A percentile compares a stretch with the other conserved stretches of the same genome.
Conservation (phyloP, 108 stramenopile genomes). For the Cyclotella cryptica region DNA sequence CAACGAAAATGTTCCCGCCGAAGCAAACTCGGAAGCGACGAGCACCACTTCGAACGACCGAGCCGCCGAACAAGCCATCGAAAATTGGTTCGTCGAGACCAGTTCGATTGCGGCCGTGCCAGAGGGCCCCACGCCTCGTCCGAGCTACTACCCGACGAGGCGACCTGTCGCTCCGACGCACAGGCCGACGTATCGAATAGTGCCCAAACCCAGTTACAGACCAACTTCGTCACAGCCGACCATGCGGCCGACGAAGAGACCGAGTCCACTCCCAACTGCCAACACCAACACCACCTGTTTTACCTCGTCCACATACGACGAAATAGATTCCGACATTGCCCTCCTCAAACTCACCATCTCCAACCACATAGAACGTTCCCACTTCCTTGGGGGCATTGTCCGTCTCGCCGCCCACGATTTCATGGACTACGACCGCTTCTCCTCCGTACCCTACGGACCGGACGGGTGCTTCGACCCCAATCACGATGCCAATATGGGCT, state of each 20-base stretch:
- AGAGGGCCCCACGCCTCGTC: slow-evolving; percentile 1
- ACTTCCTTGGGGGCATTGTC: slow-evolving; percentile 55
- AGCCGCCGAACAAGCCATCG: no score
- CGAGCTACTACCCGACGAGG: background rate
- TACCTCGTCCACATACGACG: slow-evolving; percentile 18
- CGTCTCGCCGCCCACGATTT: slow-evolving; percentile 56
- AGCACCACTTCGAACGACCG: no score
- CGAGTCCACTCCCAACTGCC: background rate
- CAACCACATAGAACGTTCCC: slow-evolving; percentile 27
- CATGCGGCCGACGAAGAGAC: background rate
- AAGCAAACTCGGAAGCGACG: no score
- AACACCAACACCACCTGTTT: background rate
- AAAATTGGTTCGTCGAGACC: no score
- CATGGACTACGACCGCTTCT: slow-evolving; percentile 47
- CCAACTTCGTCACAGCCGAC: background rate
- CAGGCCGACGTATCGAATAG: background rate
- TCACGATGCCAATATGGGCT: slow-evolving; percentile 40
- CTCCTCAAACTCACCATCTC: slow-evolving; percentile 28
- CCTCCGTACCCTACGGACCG: slow-evolving; percentile 20
- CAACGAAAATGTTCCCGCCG: no score
- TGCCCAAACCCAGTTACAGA: background rate
- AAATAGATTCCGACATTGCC: slow-evolving; percentile 39
- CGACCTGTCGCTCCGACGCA: background rate
- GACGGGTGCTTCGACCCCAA: slow-evolving; percentile 52
- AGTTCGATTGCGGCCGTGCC: no score